These are phyloP conservation scores for Trametes maxima DNA, from an alignment of 768 basidiomycete species.

Conservation along the genomic window DNA sequence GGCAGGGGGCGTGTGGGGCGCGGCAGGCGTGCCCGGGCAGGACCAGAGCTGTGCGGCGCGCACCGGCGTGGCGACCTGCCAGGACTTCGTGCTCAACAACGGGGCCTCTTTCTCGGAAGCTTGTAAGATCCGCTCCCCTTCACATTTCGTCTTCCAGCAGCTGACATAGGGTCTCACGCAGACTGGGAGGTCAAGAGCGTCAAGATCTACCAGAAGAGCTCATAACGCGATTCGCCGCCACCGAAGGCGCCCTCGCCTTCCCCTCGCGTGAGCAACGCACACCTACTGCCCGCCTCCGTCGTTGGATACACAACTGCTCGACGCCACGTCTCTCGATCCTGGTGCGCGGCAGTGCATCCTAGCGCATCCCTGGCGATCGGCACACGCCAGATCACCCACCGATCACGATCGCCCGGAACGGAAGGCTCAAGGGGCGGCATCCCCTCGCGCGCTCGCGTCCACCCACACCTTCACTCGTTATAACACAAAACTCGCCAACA, in stretches of 20 bases:
- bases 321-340: neutral
- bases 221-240: slow-evolving; percentile 2
- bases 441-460: too few relatives aligned
- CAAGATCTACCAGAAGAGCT: slow-evolving; percentile 62
- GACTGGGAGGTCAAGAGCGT: slow-evolving; percentile 85
- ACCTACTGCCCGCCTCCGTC: neutral
- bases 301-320: slow-evolving; percentile 6
- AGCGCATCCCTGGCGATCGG: too few relatives aligned
- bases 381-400: neutral
- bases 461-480: neutral
- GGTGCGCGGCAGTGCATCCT: too few relatives aligned
- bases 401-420: slow-evolving; percentile 8
- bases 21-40: slow-evolving; percentile 79
- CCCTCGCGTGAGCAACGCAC: neutral
- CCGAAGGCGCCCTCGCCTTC: neutral
- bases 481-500: neutral
- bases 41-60: slow-evolving; percentile 80
- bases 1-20: slow-evolving; percentile 81
- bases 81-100: slow-evolving; percentile 70
- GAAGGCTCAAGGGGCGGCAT: neutral
- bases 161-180: slow-evolving; percentile 31
- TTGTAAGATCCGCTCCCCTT: slow-evolving; percentile 52
- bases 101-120: slow-evolving; percentile 75
- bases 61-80: slow-evolving; percentile 83
- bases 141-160: slow-evolving; percentile 4